Base-by-base conservation (phyloP, 169 alveolate genomes). In the Cryptosporidium sp. region DNA sequence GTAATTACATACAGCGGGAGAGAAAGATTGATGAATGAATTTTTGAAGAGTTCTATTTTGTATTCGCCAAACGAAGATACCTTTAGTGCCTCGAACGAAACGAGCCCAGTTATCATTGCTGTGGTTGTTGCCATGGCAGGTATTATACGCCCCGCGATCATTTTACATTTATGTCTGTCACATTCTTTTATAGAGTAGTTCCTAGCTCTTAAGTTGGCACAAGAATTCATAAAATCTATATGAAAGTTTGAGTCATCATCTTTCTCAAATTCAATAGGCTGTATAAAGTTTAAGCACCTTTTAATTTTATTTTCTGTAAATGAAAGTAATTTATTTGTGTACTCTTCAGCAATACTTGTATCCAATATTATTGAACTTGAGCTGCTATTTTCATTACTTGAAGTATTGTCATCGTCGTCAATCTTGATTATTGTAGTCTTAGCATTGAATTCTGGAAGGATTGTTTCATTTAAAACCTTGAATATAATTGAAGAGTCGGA, bases 51-150 rank as follows among this genome's bases (percentile, higher is more conserved):
- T 16, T 35, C 84, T 33, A 56, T 93, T 65, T 84, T 93, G 86
- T 53, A 85, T 70, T 31, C 94, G 85, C 65, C 94, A 80, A 80
- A 97, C 97, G 92, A 96, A 91, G 87, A 97, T 23, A 56, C 75
- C 62, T 80, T 80, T 39, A 62, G 29, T 12, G 75, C 75, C 92
- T 98, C 99, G 37, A 96, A 92, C 61, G 97, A 95, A 10, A 98
- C 99, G 84, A 97, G 92, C 1, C 99, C 99, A 18, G 99, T 97
- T 68, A 97, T 95, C 98, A 98, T 98, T 37, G 99, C 99, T 18
- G 99, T 99, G 29, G 99, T 99, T 31, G 99, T 99, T 58, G 99
- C 99, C 60, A 99, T 97, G 62, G 99, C 99, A 29, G 99, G 99
- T 42, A 99, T 98, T 75, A 99, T 99, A 93, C 98, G 98, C 31